These are phyloP conservation scores for Penicillium psychrofluorescens DNA, from an alignment of 495 filamentous ascomycete species.

Conservation along the genomic window DNA sequence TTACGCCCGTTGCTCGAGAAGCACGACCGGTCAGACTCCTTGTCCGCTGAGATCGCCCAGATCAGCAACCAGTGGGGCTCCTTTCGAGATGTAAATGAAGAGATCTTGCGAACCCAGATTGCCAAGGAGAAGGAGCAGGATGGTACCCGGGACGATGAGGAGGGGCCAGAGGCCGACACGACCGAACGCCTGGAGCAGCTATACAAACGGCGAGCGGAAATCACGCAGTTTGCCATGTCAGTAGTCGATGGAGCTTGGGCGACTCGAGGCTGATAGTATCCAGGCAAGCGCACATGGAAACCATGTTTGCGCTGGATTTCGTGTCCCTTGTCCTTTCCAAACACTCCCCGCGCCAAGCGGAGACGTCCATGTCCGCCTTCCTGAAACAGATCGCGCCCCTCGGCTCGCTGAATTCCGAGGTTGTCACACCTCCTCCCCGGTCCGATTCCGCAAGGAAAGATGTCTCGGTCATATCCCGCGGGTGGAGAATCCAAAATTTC, in stretches of 20 bases:
- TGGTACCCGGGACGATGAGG: conserved; percentile 27
- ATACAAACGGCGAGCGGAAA: conserved; percentile 38
- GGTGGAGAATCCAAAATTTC: conserved; percentile 72
- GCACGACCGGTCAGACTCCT: conserved; percentile 46
- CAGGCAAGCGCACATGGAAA: conserved; percentile 59
- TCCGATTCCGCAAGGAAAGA: conserved; percentile 47
- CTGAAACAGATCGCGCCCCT: conserved; percentile 63
- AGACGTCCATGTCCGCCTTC: conserved; percentile 56
- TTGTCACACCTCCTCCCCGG: conserved; percentile 51
- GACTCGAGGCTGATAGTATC: conserved; percentile 5
- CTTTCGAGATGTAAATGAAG: conserved; percentile 63
- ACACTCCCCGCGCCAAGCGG: conserved; percentile 59
- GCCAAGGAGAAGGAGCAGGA: conserved; percentile 39
- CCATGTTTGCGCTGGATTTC: conserved; percentile 67
- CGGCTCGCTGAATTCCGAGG: conserved; percentile 69
- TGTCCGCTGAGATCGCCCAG: conserved; percentile 65
- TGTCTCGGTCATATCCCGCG: conserved; percentile 53
- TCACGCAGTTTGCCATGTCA: conserved; percentile 38
- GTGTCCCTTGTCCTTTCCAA: conserved; percentile 79
- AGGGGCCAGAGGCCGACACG: conserved; percentile 23
- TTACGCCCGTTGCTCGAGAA: conserved; percentile 54
- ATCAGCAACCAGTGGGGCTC: conserved; percentile 68
- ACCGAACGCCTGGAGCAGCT: conserved; percentile 34
- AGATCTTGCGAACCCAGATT: conserved; percentile 53
- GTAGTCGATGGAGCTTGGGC: conserved; percentile 2